A percentile compares a stretch with the other conserved stretches of the same genome.
These are phyloP conservation scores for Aureobasidium subglaciale DNA, from an alignment of 2,329 filamentous ascomycete species.

Conservation along the genomic window DNA sequence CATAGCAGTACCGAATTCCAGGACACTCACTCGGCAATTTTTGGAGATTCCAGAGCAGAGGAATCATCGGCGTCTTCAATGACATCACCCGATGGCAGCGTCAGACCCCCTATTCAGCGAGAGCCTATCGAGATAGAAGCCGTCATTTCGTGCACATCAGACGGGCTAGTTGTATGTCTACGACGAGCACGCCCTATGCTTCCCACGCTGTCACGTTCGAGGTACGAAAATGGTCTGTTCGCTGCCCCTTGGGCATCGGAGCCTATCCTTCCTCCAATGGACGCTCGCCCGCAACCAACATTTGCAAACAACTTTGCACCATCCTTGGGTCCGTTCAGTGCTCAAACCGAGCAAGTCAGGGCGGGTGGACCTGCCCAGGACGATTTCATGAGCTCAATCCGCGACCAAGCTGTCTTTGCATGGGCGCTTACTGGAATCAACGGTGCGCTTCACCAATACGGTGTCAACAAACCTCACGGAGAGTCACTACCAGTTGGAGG, in stretches of 20 bases:
- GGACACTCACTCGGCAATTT: conserved; percentile 37
- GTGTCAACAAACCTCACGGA: conserved; percentile 55
- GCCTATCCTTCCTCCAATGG: conserved; percentile 47
- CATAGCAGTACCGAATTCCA: conserved; percentile 35
- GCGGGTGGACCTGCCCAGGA: conserved; percentile 47
- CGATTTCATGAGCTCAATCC: conserved; percentile 70
- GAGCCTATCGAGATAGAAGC: conserved; percentile 68
- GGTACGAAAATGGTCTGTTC: conserved; percentile 59
- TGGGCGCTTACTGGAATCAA: conserved; percentile 80
- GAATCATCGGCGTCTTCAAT: conserved; percentile 31
- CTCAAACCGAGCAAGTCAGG: conserved; percentile 23
- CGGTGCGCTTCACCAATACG: conserved; percentile 60
- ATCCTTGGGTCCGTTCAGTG: conserved; percentile 28
- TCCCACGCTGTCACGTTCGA: conserved; percentile 43
- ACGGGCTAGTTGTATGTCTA: conserved; percentile 76
- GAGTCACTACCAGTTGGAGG: conserved; percentile 56
- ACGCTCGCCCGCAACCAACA: conserved; percentile 26
- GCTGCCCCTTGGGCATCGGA: conserved; percentile 72
- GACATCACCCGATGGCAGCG: conserved; percentile 10
- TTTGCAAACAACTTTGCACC: conserved; percentile 30
- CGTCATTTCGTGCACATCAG: conserved; percentile 85
- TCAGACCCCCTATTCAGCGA: not conserved
- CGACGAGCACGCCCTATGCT: conserved; percentile 66
- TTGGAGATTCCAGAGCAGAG: conserved; percentile 33
- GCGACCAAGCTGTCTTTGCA: conserved; percentile 80